Percentiles rank a stretch among this genome's conserved stretches.
phyloP scores from a whole-genome alignment of 495 filamentous ascomycete species.

The Penicillium coprophilum region DNA sequence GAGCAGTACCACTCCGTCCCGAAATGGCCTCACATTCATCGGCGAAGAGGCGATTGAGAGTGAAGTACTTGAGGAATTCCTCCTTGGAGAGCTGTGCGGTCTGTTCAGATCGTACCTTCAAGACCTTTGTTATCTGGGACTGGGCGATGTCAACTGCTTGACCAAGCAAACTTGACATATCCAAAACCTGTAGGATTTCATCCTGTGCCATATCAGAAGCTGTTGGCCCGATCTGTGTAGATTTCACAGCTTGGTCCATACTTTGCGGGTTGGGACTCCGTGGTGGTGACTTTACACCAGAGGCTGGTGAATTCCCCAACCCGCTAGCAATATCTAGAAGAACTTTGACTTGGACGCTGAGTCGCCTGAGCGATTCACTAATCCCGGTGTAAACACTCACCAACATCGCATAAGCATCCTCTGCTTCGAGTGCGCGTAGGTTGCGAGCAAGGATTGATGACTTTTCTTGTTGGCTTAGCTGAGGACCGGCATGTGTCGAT shows the following conservation, averaged over 20 bases:
- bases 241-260: conserved; percentile 27
- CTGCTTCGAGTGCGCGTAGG: conserved; percentile 76
- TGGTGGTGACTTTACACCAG: conserved; percentile 43
- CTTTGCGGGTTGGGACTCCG: conserved; percentile 45
- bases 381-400: conserved; percentile 80
- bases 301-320: conserved; percentile 45
- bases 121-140: conserved; percentile 84
- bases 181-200: conserved; percentile 79
- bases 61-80: conserved; percentile 88
- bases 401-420: conserved; percentile 84
- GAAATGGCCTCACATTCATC: conserved; percentile 97
- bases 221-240: conserved; percentile 17
- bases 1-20: conserved; percentile 74
- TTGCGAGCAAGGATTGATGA: conserved; percentile 89
- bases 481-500: conserved; percentile 73
- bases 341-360: conserved; percentile 90
- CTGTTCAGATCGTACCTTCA: conserved; percentile 89
- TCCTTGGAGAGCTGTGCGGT: conserved; percentile 69
- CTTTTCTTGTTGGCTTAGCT: conserved; percentile 80
- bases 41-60: conserved; percentile 87
- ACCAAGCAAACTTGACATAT: conserved; percentile 91
- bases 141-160: conserved; percentile 92
- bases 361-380: conserved; percentile 78
- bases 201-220: conserved; percentile 57
- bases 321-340: conserved; percentile 92